Percentiles rank a stretch among this genome's conserved stretches.
These are phyloP conservation scores for Nephelium lappaceum DNA, from an alignment of 345 rosid genomes.

Conservation along the genomic window DNA sequence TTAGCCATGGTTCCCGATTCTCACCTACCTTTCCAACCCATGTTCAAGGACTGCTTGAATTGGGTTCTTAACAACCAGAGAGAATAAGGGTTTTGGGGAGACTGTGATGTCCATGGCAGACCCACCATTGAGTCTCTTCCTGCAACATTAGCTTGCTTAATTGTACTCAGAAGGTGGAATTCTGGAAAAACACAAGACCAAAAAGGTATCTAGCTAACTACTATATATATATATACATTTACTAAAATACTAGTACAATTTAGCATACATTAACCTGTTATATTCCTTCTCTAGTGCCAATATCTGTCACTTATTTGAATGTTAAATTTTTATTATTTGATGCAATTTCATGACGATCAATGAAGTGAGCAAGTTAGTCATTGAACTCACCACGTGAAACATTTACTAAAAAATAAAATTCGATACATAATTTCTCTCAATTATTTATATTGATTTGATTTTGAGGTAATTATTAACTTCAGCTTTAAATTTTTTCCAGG, in stretches of 20 bases:
- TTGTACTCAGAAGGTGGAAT: conserved; percentile 57
- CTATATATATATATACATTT: too few species aligned
- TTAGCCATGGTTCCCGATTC: conserved; percentile 52
- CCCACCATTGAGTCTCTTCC: conserved; percentile 42
- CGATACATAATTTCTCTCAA: neutral
- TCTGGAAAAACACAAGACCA: conserved; percentile 21
- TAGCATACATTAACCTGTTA: too few species aligned
- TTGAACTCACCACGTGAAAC: too few species aligned
- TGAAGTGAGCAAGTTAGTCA: too few species aligned
- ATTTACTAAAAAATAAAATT: too few species aligned
- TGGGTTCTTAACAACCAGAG: conserved; percentile 60
- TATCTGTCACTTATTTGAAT: too few species aligned
- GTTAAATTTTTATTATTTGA: too few species aligned
- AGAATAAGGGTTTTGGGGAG: conserved; percentile 59
- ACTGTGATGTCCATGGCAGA: conserved; percentile 30
- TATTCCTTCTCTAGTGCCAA: too few species aligned
- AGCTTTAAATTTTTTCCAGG: conserved; percentile 29
- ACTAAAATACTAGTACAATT: too few species aligned
- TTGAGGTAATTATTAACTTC: neutral
- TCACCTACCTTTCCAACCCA: conserved; percentile 30
- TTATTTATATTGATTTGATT: neutral
- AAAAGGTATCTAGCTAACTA: conserved; percentile 36
- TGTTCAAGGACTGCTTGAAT: conserved; percentile 56
- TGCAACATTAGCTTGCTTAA: conserved; percentile 55
- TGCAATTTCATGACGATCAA: neutral